phyloP scores from a whole-genome alignment of 495 filamentous ascomycete genomes.

The Penicillium robsamsonii region DNA sequence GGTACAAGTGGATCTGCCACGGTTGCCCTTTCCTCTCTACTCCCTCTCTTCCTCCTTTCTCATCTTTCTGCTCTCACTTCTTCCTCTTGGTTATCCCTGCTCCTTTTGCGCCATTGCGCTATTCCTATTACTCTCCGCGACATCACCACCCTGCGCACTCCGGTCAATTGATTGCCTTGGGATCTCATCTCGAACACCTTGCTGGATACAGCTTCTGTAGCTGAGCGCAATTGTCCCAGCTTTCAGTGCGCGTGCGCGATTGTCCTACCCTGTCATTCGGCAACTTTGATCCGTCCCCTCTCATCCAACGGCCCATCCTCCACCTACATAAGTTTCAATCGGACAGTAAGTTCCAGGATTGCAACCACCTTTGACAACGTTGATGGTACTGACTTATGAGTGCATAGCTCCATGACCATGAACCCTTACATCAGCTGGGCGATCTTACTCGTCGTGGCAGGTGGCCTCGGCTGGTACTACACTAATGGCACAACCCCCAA shows the following conservation, averaged over 20 bases:
- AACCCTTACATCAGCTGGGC: slow-evolving; percentile 56
- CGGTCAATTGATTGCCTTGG: background rate
- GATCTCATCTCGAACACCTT: background rate
- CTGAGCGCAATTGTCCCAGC: slow-evolving; percentile 16
- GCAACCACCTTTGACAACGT: background rate
- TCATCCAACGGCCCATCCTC: slow-evolving; percentile 2
- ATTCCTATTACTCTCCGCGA: background rate
- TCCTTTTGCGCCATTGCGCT: slow-evolving; percentile 16
- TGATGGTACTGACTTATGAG: slow-evolving; percentile 16
- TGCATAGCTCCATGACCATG: slow-evolving; percentile 36
- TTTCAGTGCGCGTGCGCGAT: slow-evolving; percentile 16
- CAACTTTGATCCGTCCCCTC: slow-evolving; percentile 1
- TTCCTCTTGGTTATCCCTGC: slow-evolving; percentile 13
- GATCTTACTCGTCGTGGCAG: slow-evolving; percentile 52
- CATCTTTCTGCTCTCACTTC: slow-evolving; percentile 15
- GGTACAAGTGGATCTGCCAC: slow-evolving; percentile 12
- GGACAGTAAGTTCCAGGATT: slow-evolving; percentile 14
- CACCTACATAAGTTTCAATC: slow-evolving; percentile 3
- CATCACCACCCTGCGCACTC: background rate
- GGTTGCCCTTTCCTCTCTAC: slow-evolving; percentile 25
- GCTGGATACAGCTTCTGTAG: background rate
- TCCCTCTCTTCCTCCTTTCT: slow-evolving; percentile 29
- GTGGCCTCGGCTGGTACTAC: slow-evolving; percentile 49
- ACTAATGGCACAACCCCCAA: slow-evolving; percentile 40
- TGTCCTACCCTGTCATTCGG: slow-evolving; percentile 14